Base-by-base conservation (phyloP, 108 stramenopile species). In the Aurantiochytrium sp. region DNA sequence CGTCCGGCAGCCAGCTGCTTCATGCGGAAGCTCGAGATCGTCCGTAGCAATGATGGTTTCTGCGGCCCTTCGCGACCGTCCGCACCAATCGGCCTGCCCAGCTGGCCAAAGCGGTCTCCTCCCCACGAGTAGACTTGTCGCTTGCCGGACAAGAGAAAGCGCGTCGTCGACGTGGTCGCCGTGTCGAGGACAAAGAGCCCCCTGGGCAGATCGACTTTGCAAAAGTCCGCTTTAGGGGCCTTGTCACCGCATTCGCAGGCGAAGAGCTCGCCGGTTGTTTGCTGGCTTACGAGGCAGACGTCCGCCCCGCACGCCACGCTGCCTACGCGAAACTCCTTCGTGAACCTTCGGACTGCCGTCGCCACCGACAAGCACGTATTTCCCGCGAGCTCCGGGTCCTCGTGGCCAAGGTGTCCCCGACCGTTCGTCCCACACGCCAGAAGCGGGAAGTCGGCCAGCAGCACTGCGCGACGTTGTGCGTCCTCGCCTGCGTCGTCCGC, bases 241-340 rank as follows among this genome's bases (percentile, higher is more conserved):
- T n/a, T 12, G 22, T 59, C 55, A 8, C 22, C 55, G 17, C 55
- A 59, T 32, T 59, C 17, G 32, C 55, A 59, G 31, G 17, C 69
- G 15, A 37, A 81, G 42, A 81, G 69, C 69, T 81, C 69, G 45
- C 69, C 69, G 42, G 69, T 81, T 15, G 34, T 45, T 45, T 81
- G 69, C 4, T 81, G 37, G 10, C 24, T 81, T 37, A 81, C 37
- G 4, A 81, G 37, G 15, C 41, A 45, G 42, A 39, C n/a, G 41
- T 39, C 15, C 4, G 24, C 41, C 4, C 41, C 22, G 69, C 69
- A 81, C 6, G 41, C 4, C 12, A 81, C 69, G 27, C 42, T 81
- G 24, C 69, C 69, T 19, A 81, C 69, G 24, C 69, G 69, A 45
- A 81, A 81, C 5, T 45, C 42, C 36, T 81, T 81, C 22, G 21